Conservation (phyloP, 2,329 filamentous ascomycete species). For the Phaeoacremonium minimum region DNA sequence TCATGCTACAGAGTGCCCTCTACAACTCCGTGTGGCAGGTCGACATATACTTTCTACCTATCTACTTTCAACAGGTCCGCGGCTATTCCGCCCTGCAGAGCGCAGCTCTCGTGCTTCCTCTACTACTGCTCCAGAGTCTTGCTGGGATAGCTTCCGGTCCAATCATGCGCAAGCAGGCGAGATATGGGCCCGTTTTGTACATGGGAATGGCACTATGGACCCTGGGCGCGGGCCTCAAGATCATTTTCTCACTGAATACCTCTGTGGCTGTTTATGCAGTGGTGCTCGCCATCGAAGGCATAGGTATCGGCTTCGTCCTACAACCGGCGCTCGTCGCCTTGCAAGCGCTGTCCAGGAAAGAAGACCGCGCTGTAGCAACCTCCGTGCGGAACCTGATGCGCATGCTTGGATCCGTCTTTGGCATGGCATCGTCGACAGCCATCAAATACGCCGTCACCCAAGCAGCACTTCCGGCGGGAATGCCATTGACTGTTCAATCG, state of each 20-base stretch:
- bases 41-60: constrained; percentile 1
- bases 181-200: neutral
- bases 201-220: neutral
- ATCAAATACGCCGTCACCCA: neutral
- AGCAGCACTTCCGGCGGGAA: neutral
- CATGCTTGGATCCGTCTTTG: constrained; percentile 4
- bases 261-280: neutral
- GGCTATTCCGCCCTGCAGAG: neutral
- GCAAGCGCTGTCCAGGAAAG: constrained; percentile 6
- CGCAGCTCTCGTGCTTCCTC: neutral
- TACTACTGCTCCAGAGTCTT: neutral
- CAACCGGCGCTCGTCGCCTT: constrained; percentile 6
- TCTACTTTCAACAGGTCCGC: constrained; percentile 3
- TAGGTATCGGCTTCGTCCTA: neutral
- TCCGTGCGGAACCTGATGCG: constrained; percentile 10
- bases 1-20: neutral
- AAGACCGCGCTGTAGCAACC: constrained; percentile 11
- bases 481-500: neutral
- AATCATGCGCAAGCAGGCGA: neutral
- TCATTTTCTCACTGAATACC: neutral
- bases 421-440: constrained; percentile 4
- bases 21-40: neutral
- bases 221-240: neutral
- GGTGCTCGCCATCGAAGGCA: neutral
- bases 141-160: neutral